Conservation (phyloP, 2,329 filamentous ascomycete genomes). For the Stenocarpella maydis region DNA sequence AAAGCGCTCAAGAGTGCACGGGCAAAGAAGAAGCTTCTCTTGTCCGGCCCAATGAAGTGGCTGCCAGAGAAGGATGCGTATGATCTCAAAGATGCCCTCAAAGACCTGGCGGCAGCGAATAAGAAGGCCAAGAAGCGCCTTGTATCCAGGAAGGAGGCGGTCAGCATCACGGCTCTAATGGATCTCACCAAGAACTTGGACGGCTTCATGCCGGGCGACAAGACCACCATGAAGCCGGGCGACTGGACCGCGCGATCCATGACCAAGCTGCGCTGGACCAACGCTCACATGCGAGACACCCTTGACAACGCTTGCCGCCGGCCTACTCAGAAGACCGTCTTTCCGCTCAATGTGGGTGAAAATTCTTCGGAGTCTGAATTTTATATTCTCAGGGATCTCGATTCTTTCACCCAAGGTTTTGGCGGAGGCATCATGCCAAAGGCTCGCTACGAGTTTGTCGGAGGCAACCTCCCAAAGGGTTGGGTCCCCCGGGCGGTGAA, state of each 20-base stretch:
- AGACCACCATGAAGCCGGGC: neutral
- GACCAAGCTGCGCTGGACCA: neutral
- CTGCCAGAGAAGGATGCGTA: neutral
- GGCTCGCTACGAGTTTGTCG: too few species aligned
- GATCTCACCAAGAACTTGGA: neutral
- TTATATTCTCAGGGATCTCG: too few species aligned
- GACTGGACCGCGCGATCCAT: neutral
- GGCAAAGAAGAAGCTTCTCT: neutral
- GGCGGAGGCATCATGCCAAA: too few species aligned
- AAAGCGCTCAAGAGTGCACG: neutral
- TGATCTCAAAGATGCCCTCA: neutral
- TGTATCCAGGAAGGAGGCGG: neutral
- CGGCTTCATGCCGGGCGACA: neutral
- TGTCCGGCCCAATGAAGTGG: conserved; percentile 8
- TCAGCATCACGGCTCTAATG: neutral
- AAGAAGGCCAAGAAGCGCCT: conserved; percentile 18
- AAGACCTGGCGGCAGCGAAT: neutral
- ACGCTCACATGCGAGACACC: neutral
- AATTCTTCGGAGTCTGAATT: too few species aligned
- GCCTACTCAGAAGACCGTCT: neutral
- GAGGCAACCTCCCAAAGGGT: too few species aligned
- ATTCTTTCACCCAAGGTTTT: too few species aligned
- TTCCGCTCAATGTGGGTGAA: neutral
- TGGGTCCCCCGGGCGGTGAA: neutral
- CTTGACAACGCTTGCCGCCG: neutral